These are phyloP conservation scores for Geotrichum candidum DNA, from an alignment of 1,139 yeast genomes.

Conservation along the genomic window DNA sequence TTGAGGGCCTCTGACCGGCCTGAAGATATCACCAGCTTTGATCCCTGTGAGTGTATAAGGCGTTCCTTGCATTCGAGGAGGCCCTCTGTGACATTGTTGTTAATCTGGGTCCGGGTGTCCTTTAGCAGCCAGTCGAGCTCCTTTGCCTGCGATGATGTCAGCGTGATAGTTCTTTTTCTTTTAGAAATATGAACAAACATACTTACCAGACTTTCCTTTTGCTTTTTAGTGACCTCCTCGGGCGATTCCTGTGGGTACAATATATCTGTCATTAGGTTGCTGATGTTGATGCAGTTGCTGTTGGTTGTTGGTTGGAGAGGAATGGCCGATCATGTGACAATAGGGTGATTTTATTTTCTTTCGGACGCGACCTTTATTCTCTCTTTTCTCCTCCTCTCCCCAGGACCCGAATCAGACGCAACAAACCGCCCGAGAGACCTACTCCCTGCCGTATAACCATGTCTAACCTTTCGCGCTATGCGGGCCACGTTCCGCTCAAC, in stretches of 20 bases:
- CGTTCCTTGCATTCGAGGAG: constrained; percentile 29
- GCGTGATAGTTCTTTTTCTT: not conserved
- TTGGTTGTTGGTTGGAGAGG: not conserved
- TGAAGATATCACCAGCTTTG: constrained; percentile 33
- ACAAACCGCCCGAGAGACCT: not conserved
- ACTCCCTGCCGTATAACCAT: not conserved
- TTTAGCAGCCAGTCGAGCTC: constrained; percentile 32
- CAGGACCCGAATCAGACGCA: not conserved
- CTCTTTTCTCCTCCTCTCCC: not conserved
- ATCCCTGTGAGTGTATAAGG: constrained; percentile 27
- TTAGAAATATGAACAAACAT: not conserved
- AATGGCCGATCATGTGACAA: not conserved
- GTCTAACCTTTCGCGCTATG: constrained; percentile 39
- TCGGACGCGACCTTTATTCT: not conserved
- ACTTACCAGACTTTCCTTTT: constrained; percentile 12
- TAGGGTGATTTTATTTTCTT: not conserved
- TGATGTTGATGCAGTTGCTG: not conserved
- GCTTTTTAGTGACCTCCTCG: constrained; percentile 5
- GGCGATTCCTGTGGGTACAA: constrained; percentile 6
- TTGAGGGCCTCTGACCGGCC: constrained; percentile 31
- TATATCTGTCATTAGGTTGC: constrained; percentile 6
- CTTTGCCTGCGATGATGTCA: not conserved
- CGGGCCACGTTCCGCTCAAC: constrained; percentile 77
- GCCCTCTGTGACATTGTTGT: constrained; percentile 26
- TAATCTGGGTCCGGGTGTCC: constrained; percentile 26